Evolutionary conservation across 2,329 filamentous ascomycete genomes (phyloP), one percentile per base, ranked within the genome.

Genomic region (Aspergillus sp.): DNA sequence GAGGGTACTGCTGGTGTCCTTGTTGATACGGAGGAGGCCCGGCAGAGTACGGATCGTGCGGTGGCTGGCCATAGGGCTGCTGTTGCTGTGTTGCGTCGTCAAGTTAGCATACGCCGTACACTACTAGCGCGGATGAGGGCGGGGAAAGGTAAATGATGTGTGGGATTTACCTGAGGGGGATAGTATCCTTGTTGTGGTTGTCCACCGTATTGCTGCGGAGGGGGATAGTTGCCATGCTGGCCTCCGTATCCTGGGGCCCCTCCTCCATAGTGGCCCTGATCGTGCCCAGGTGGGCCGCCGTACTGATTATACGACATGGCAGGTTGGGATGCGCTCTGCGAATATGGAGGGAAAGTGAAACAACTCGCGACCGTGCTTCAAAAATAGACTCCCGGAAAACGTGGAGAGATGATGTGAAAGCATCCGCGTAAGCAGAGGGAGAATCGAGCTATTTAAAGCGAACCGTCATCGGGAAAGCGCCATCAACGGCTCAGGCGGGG

Each of bases 11-110:
- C 17, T 54, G 63, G 33, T 61, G 58, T 5, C 53, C 57, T 30
- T 68, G 65, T 19, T 61, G 60, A 46, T 70, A 66, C 2, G 58
- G 61, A 33, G 64, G 57, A 19, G 63, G 60, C 3, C 59, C 53
- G 15, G 63, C 60, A 15, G 60, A 58, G 20, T 66, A 67, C 39
- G 60, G 58, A 7, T 60, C 60, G 33, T 64, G 57, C 20, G 59
- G 55, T 13, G 63, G 63, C 8, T 56, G 60, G 12, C 66, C 56
- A 27, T 66, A 64, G 27, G 61, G 55, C 52, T 64, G 57, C 41
- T 60, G 41, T 24, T 56, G 53, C 45, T 50, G 39, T 41, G 47
- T 47, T 42, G 6, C 13, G n/a, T 11, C 20, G 8, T 17, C 12
- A 37, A 19, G 39, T 56, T 51, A 56, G 40, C 39, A 30, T 34